Conservation (phyloP, 768 basidiomycete genomes). For the Porphyrellus cyaneotinctus region DNA sequence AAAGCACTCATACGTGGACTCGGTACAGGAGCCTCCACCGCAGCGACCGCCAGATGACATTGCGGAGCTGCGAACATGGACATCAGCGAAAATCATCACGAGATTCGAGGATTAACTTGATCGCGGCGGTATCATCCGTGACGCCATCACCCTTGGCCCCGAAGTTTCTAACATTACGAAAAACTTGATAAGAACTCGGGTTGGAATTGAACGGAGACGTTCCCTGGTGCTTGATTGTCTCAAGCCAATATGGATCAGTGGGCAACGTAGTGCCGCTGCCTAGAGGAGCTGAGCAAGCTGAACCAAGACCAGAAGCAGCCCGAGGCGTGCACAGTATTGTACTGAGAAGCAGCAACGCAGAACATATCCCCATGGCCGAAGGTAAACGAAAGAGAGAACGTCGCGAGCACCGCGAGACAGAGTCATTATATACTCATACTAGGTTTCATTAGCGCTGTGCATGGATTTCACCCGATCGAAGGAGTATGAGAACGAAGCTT, state of each 20-base stretch:
- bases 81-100: not conserved
- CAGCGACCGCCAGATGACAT: slow-evolving; percentile 63
- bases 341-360: slow-evolving; percentile 6
- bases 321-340: slow-evolving; percentile 5
- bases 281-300: slow-evolving; percentile 45
- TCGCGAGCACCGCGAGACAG: not conserved
- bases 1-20: slow-evolving; percentile 42
- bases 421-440: slow-evolving; percentile 14
- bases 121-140: slow-evolving; percentile 71
- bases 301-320: slow-evolving; percentile 35
- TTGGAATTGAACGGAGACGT: slow-evolving; percentile 61
- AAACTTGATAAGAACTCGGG: slow-evolving; percentile 56
- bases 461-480: not conserved
- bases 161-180: slow-evolving; percentile 68
- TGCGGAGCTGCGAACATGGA: slow-evolving; percentile 43
- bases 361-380: slow-evolving; percentile 7
- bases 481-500: not conserved
- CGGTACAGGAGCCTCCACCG: slow-evolving; percentile 42
- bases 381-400: not conserved
- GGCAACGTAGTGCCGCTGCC: slow-evolving; percentile 44
- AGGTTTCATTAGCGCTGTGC: not conserved
- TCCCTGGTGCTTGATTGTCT: slow-evolving; percentile 68
- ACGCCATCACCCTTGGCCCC: slow-evolving; percentile 59
- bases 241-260: slow-evolving; percentile 57
- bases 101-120: slow-evolving; percentile 44